phyloP scores from a whole-genome alignment of 2,329 filamentous ascomycete genomes.

The Phialocephala sp. region DNA sequence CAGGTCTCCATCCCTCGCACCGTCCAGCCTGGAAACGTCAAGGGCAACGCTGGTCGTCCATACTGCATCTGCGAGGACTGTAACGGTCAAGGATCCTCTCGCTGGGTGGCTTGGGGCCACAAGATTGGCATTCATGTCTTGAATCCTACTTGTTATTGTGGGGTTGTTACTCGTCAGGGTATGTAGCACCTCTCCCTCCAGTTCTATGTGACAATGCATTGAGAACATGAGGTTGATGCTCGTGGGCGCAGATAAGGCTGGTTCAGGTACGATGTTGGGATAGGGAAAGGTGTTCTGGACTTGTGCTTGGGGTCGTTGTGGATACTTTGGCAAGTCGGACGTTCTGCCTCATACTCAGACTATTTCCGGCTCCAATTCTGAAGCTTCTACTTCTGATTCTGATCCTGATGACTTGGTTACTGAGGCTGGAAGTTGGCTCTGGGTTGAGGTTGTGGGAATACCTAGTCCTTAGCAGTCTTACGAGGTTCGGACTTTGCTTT shows the following conservation, averaged over 20 bases:
- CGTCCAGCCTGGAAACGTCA: neutral
- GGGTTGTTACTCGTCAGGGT: neutral
- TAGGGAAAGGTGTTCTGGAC: neutral
- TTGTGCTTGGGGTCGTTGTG: constrained; percentile 2
- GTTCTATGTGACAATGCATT: neutral
- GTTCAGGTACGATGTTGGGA: neutral
- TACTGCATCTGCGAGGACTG: constrained; percentile 4
- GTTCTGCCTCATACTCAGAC: neutral
- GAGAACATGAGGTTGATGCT: neutral
- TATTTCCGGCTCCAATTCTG: neutral
- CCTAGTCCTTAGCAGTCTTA: neutral
- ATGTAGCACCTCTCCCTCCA: neutral
- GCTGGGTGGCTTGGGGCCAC: neutral
- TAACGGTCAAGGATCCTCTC: neutral
- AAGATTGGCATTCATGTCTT: neutral
- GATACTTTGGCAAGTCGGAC: neutral
- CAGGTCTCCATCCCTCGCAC: neutral
- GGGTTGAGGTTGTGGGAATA: neutral
- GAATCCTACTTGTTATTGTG: neutral
- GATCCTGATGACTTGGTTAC: neutral
- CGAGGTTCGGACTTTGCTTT: neutral
- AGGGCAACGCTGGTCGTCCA: neutral
- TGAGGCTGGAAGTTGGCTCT: neutral
- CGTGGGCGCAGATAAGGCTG: neutral
- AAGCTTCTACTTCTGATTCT: neutral